Evolutionary conservation across 1,139 yeast species (phyloP).

Genomic region (Yamadazyma blattariae): DNA sequence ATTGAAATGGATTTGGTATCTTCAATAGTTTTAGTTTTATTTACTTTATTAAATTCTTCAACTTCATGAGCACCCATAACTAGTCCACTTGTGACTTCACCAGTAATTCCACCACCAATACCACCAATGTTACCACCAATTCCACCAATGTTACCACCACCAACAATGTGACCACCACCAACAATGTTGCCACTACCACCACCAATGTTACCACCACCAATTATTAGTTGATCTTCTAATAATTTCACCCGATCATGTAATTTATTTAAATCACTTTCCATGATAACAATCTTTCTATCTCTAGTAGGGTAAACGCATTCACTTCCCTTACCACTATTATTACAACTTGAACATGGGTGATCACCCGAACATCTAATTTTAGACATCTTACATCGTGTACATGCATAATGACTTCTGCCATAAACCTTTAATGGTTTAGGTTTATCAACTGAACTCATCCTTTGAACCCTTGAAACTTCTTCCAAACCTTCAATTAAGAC

Average conservation of each 20-base stretch:
- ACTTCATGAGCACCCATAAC: no score
- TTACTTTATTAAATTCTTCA: no score
- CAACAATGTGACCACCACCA: no score
- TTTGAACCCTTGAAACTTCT: no score
- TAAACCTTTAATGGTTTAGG: slow-evolving; percentile 41
- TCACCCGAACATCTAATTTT: slow-evolving; percentile 46
- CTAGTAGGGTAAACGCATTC: slow-evolving; percentile 48
- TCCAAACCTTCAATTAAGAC: no score
- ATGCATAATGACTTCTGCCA: slow-evolving; percentile 42
- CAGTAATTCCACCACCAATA: neutral
- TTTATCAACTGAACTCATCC: slow-evolving; percentile 14
- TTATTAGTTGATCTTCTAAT: no score
- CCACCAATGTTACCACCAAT: neutral
- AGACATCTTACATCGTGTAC: slow-evolving; percentile 36
- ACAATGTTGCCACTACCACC: no score
- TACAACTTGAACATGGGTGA: slow-evolving; percentile 41
- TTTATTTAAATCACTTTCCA: slow-evolving; percentile 48
- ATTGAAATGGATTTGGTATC: neutral
- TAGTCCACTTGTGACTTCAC: neutral
- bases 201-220: neutral
- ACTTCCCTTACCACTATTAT: slow-evolving; percentile 27
- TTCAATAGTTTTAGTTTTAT: no score
- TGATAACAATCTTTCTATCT: slow-evolving; percentile 49
- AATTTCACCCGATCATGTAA: slow-evolving; percentile 39
- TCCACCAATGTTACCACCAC: no score